Evolutionary conservation across 257 asterid genomes (phyloP).

Genomic region (Apocynum venetum): DNA sequence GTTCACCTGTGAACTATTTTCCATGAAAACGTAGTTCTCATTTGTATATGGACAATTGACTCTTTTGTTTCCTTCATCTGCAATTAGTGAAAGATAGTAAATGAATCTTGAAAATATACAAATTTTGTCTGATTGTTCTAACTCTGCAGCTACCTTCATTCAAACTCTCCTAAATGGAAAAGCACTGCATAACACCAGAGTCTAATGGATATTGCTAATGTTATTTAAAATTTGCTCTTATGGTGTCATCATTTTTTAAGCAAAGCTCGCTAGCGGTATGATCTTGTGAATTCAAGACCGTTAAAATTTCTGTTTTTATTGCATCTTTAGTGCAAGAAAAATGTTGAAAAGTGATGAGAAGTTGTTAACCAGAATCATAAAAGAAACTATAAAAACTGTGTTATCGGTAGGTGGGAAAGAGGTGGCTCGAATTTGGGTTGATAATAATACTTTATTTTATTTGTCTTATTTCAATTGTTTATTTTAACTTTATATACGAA

Average conservation of each 20-base stretch:
- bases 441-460: no score
- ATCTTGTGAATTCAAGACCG: neutral
- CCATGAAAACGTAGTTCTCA: constrained; percentile 44
- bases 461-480: no score
- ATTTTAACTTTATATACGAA: no score
- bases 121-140: neutral
- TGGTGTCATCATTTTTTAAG: neutral
- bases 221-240: neutral
- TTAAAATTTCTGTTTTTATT: no score
- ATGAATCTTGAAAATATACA: neutral
- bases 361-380: no score
- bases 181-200: no score
- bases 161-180: neutral
- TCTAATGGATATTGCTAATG: neutral
- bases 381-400: no score
- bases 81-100: neutral
- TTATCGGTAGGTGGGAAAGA: no score
- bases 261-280: neutral
- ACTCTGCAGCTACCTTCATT: neutral
- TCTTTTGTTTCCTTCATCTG: neutral
- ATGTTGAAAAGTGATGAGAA: no score
- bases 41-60: neutral
- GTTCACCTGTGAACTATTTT: constrained; percentile 74
- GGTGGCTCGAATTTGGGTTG: no score
- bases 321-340: no score